Percentiles rank a stretch among this genome's conserved stretches.
Evolutionary conservation across 257 asterid species (phyloP).

Genomic region (Leonotis leonurus): DNA sequence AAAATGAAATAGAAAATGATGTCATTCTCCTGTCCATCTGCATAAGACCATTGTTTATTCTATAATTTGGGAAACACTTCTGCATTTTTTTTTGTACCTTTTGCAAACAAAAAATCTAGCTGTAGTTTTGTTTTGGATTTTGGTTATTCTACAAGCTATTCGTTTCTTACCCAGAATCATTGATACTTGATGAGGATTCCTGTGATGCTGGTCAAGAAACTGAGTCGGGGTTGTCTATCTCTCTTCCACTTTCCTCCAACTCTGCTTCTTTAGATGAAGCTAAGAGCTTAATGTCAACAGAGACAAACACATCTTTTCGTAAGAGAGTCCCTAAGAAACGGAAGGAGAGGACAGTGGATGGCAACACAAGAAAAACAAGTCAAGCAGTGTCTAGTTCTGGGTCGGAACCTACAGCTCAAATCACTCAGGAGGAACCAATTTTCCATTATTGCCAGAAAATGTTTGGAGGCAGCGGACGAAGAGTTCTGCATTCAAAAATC

Average conservation of each 20-base stretch:
- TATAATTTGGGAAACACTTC: no score
- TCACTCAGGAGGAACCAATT: background rate
- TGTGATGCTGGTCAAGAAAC: background rate
- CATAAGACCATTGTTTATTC: background rate
- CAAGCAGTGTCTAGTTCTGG: conserved; percentile 7
- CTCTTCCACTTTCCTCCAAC: conserved; percentile 22
- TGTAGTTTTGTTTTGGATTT: background rate
- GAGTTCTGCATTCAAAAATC: background rate
- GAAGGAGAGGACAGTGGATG: background rate
- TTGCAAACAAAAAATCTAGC: background rate
- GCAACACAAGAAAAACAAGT: background rate
- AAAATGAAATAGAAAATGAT: no score
- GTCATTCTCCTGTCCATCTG: background rate
- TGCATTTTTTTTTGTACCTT: background rate
- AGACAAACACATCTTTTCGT: background rate
- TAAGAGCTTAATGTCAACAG: conserved; percentile 9
- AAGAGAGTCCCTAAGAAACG: background rate
- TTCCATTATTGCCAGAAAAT: background rate
- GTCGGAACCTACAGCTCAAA: background rate
- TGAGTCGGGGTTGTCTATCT: background rate
- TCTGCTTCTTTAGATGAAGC: conserved; percentile 14
- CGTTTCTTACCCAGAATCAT: background rate
- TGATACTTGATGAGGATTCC: background rate
- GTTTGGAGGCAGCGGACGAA: background rate
- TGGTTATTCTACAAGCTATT: background rate